Evolutionary conservation across 202 grass and related monocot genomes (phyloP).

Genomic region (Musa balbisiana): DNA sequence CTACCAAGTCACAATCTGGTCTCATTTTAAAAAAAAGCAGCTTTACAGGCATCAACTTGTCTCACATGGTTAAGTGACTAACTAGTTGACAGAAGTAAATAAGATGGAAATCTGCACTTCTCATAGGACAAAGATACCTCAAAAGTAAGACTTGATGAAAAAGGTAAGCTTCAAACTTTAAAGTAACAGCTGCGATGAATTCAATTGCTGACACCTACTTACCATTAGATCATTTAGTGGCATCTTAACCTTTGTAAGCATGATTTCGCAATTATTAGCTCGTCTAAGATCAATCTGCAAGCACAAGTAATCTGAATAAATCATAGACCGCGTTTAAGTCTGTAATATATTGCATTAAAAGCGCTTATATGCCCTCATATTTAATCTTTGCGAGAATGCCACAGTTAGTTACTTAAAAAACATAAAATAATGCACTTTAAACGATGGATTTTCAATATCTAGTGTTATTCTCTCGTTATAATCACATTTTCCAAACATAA

Average conservation of each 20-base stretch:
- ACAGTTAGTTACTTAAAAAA: too few relatives aligned
- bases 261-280: constrained; percentile 98
- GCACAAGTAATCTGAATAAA: constrained; percentile 1
- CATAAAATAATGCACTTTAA: too few relatives aligned
- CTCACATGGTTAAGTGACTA: neutral
- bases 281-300: constrained; percentile 91
- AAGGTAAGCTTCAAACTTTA: neutral
- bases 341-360: neutral
- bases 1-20: too few relatives aligned
- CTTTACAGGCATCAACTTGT: neutral
- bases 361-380: neutral
- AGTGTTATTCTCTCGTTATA: too few relatives aligned
- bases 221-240: constrained; percentile 89
- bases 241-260: constrained; percentile 99
- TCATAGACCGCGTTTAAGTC: neutral
- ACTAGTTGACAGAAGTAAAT: neutral
- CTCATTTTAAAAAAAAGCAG: neutral
- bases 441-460: too few relatives aligned
- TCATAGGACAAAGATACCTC: neutral
- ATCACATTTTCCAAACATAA: too few relatives aligned
- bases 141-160: neutral
- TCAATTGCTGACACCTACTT: constrained; percentile 21
- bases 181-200: neutral
- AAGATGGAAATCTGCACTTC: neutral
- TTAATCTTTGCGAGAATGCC: neutral